Percentiles rank a stretch among this genome's conserved stretches.
phyloP scores from a whole-genome alignment of 106 monocot species.

The Hemerocallis citrina region DNA sequence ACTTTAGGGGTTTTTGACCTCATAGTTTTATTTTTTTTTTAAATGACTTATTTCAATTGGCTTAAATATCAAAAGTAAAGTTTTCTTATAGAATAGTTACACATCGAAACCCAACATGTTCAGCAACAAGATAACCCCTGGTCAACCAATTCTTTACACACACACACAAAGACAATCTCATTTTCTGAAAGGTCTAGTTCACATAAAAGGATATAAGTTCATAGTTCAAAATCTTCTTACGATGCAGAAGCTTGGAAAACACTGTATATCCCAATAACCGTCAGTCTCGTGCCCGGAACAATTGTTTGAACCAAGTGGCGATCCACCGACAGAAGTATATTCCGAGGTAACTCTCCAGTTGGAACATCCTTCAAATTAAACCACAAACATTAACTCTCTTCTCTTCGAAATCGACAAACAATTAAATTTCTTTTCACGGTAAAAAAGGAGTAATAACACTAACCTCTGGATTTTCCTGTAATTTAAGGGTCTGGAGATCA shows the following conservation, averaged over 20 bases:
- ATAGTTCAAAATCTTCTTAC: slow-evolving; percentile 28
- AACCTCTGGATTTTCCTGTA: slow-evolving; percentile 99
- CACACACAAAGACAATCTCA: no score
- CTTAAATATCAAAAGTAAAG: no score
- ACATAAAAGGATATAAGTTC: not conserved
- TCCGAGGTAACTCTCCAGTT: slow-evolving; percentile 40
- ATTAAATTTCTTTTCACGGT: not conserved
- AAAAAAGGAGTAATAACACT: slow-evolving; percentile 1
- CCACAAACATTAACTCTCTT: not conserved
- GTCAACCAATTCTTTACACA: no score
- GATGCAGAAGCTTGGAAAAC: slow-evolving; percentile 85
- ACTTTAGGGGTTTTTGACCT: no score
- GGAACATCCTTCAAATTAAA: slow-evolving; percentile 18
- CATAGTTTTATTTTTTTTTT: no score
- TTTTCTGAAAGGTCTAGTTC: not conserved
- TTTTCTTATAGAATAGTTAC: no score
- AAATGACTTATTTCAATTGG: no score
- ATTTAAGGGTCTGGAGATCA: slow-evolving; percentile 87
- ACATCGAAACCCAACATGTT: not conserved
- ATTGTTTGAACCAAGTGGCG: slow-evolving; percentile 94
- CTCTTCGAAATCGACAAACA: not conserved
- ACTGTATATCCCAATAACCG: slow-evolving; percentile 88
- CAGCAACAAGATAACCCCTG: not conserved
- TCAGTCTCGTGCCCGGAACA: slow-evolving; percentile 88
- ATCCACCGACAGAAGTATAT: slow-evolving; percentile 84